These are phyloP conservation scores for Zygosaccharomyces pseudobailii DNA, from an alignment of 1,139 yeast species.

Conservation along the genomic window DNA sequence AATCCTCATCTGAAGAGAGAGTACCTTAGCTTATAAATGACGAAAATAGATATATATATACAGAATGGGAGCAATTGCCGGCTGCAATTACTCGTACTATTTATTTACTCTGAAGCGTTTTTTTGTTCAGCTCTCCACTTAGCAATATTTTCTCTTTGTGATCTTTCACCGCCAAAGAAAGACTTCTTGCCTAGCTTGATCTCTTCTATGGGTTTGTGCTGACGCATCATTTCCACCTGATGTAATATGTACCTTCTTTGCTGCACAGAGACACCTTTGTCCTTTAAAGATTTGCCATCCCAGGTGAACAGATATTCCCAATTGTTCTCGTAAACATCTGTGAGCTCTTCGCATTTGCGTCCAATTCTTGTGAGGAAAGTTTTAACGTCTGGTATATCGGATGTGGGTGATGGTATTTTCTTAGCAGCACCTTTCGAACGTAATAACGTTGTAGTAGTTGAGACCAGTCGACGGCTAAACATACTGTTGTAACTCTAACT, in stretches of 20 bases:
- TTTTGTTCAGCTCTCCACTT: constrained; percentile 58
- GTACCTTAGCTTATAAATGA: not conserved
- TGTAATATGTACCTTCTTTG: constrained; percentile 60
- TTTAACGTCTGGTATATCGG: constrained; percentile 62
- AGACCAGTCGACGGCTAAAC: constrained; percentile 18
- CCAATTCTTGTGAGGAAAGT: constrained; percentile 74
- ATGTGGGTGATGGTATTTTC: constrained; percentile 43
- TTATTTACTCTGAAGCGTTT: constrained; percentile 21
- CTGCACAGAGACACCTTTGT: constrained; percentile 72
- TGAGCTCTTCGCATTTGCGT: constrained; percentile 61
- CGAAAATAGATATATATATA: not conserved
- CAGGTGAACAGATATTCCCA: constrained; percentile 65
- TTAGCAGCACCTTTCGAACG: constrained; percentile 13
- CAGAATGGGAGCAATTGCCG: too few relatives aligned
- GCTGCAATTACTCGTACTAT: not conserved
- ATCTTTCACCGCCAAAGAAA: constrained; percentile 86
- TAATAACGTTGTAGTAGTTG: constrained; percentile 10
- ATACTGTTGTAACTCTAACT: constrained; percentile 5
- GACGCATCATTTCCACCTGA: constrained; percentile 43
- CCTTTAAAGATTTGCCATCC: constrained; percentile 56
- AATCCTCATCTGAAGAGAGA: constrained; percentile 1
- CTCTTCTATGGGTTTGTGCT: constrained; percentile 55
- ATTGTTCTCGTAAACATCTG: constrained; percentile 63
- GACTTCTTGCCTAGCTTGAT: constrained; percentile 63
- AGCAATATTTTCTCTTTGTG: constrained; percentile 63